Evolutionary conservation across 169 alveolate species (phyloP).

Genomic region (Plasmodium coatneyi): DNA sequence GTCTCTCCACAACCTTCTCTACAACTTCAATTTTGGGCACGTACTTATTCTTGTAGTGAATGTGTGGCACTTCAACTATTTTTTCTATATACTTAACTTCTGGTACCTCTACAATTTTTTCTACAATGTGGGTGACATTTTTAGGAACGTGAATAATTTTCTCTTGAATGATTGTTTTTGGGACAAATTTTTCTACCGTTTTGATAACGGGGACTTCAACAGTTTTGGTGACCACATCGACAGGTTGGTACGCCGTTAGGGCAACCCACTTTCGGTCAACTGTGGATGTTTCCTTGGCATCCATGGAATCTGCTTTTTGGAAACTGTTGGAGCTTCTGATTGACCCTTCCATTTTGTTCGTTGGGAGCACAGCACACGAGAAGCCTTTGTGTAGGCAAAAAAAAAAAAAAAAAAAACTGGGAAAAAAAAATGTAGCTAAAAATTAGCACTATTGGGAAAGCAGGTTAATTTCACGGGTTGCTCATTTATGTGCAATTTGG

Average conservation of each 20-base stretch:
- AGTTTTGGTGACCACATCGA: constrained; percentile 88
- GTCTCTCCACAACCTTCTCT: constrained; percentile 88
- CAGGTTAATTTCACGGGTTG: background rate
- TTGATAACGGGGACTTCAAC: constrained; percentile 86
- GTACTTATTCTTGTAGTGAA: constrained; percentile 86
- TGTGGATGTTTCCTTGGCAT: constrained; percentile 78
- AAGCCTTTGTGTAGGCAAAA: background rate
- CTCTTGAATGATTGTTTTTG: constrained; percentile 87
- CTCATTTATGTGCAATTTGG: background rate
- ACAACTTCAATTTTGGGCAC: constrained; percentile 90
- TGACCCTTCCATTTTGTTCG: constrained; percentile 76
- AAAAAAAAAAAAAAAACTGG: background rate
- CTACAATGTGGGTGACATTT: constrained; percentile 88
- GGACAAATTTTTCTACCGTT: constrained; percentile 85
- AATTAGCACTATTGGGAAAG: background rate
- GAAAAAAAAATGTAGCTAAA: background rate
- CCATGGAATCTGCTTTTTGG: constrained; percentile 77
- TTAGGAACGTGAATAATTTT: constrained; percentile 90
- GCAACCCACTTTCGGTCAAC: constrained; percentile 85
- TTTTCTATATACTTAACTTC: constrained; percentile 90
- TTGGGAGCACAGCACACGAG: background rate
- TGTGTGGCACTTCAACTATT: constrained; percentile 90
- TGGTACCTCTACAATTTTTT: constrained; percentile 90
- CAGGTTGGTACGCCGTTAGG: constrained; percentile 91
- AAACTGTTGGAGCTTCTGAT: constrained; percentile 57